These are phyloP conservation scores for Alisma plantagoaquatica DNA, from an alignment of 106 monocot genomes.

Conservation along the genomic window DNA sequence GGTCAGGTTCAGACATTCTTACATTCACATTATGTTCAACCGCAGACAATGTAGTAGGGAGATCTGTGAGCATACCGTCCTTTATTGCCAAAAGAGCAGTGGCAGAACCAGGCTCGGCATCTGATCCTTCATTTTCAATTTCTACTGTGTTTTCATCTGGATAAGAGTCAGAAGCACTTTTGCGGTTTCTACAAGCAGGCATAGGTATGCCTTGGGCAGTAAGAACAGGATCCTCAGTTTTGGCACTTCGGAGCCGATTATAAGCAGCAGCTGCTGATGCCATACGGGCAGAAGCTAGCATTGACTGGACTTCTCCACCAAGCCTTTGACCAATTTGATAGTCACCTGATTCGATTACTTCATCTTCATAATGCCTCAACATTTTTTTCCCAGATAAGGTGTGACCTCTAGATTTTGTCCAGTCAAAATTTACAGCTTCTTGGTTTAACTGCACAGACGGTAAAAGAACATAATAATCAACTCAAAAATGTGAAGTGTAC, in stretches of 20 bases:
- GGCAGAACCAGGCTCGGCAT: neutral
- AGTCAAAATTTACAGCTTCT: slow-evolving; percentile 74
- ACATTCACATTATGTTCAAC: neutral
- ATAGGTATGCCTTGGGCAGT: no score
- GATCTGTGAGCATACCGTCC: slow-evolving; percentile 3
- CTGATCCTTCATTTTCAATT: neutral
- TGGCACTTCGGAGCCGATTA: slow-evolving; percentile 30
- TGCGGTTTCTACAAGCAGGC: no score
- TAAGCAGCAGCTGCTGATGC: slow-evolving; percentile 77
- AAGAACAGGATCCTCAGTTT: no score
- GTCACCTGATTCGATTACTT: slow-evolving; percentile 8
- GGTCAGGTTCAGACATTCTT: neutral
- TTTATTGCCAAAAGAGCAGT: neutral
- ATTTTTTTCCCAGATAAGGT: slow-evolving; percentile 48
- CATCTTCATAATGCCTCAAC: slow-evolving; percentile 35
- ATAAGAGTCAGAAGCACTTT: no score
- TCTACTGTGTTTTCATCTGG: neutral
- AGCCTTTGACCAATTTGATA: slow-evolving; percentile 36
- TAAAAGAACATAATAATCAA: neutral
- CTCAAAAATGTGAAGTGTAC: neutral
- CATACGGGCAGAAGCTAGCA: slow-evolving; percentile 31
- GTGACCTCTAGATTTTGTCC: slow-evolving; percentile 76
- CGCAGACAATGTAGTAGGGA: neutral
- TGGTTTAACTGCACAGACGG: slow-evolving; percentile 59
- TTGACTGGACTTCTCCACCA: slow-evolving; percentile 30